Percentiles rank a stretch among this genome's conserved stretches.
phyloP scores from a whole-genome alignment of 2,329 filamentous ascomycete species.

The Sarocladium strictum region DNA sequence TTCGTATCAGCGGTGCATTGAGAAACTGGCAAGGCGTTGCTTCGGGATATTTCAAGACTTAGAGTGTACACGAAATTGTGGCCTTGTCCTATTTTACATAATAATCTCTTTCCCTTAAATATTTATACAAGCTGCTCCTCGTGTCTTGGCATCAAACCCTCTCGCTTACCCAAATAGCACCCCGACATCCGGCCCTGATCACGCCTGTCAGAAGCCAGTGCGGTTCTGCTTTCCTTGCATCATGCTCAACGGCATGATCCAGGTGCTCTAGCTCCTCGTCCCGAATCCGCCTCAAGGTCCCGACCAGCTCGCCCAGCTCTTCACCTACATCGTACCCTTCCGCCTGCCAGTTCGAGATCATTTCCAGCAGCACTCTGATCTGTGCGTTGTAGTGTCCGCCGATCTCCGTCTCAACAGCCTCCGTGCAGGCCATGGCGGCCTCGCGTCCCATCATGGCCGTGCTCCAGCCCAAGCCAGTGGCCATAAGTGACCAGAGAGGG shows the following conservation, averaged over 20 bases:
- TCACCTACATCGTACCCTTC: conserved; percentile 74
- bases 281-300: conserved; percentile 72
- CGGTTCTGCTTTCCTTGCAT: conserved; percentile 82
- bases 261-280: conserved; percentile 97
- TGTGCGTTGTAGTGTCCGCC: conserved; percentile 94
- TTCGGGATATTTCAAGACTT: not conserved
- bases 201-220: conserved; percentile 84
- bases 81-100: not conserved
- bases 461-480: conserved; percentile 78
- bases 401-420: conserved; percentile 97
- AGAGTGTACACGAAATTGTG: not conserved
- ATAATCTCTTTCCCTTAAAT: too few species aligned
- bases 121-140: not conserved
- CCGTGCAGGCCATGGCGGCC: conserved; percentile 97
- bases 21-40: not conserved
- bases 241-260: conserved; percentile 89
- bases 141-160: conserved; percentile 45
- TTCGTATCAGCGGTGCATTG: conserved; percentile 3
- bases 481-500: conserved; percentile 78
- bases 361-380: conserved; percentile 73
- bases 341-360: conserved; percentile 69
- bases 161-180: conserved; percentile 90
- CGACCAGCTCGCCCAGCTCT: conserved; percentile 68
- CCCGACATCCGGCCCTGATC: conserved; percentile 83
- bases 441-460: conserved; percentile 86